Evolutionary conservation across 768 basidiomycete species (phyloP), one percentile per base, ranked within the genome.

Genomic region (Coprinopsis marcescibilis): DNA sequence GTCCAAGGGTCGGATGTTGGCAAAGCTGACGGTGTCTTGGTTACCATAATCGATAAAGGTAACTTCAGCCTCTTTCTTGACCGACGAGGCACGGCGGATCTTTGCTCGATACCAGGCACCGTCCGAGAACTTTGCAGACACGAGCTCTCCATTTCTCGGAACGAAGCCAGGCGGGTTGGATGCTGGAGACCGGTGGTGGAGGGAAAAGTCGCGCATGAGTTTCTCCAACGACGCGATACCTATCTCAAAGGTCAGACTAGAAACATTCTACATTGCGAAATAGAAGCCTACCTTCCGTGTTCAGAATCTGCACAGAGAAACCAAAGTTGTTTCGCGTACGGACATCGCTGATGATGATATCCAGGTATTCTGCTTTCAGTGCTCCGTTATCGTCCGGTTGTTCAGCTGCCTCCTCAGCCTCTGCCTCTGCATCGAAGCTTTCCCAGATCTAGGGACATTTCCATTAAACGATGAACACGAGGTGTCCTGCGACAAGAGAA

Each of bases 11-110:
- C 96, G 79, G 51, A 96, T 82, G 53, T 84, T 71, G n/a, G 78
- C 67, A 65, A 90, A 97, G 3, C 84, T 66, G 10, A 97, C 72
- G 1, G 76, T 87, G 59, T 95, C 92, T 64, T 93, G 88, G 64
- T 99, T 98, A 25, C 95, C 95, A 59, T 95, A 90, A 62, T 90
- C 86, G 55, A 97, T 94, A 68, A 97, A 97, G 6, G 85, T 83
- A 26, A 99, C 85, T 62, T 96, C 90, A 4, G 91, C 93, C 65
- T 96, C 91, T 60, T 87, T 92, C 68, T 94, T 96, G 33, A 89
- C 56, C 3, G 89, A 80, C 36, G 90, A 94, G n/a, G 80, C 69
- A 17, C 89, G 77, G 43, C 87, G 85, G 50, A 97, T 83, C 68
- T 83, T 89, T 35, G 95, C 95, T 43, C 95, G 87, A 65, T 98